These are phyloP conservation scores for Penicillium goetzii DNA, from an alignment of 495 filamentous ascomycete species.

Conservation along the genomic window DNA sequence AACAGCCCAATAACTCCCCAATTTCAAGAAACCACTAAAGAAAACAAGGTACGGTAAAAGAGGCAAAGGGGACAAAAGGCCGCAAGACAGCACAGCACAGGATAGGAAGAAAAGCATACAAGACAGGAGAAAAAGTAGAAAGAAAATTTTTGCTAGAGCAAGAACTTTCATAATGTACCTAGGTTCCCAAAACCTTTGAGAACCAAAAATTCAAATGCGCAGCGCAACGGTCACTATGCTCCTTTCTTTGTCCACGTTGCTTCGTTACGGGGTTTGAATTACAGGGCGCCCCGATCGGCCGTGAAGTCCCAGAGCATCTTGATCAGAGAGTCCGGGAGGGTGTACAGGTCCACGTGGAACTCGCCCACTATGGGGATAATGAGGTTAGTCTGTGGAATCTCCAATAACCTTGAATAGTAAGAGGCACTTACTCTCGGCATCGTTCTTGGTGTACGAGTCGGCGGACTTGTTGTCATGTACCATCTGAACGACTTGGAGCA, in stretches of 20 bases:
- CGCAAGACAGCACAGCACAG: background rate
- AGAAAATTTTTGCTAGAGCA: slow-evolving; percentile 6
- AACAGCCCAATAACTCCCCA: slow-evolving; percentile 31
- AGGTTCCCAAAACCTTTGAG: background rate
- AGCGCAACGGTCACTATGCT: background rate
- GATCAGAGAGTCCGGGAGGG: slow-evolving; percentile 74
- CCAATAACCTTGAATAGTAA: background rate
- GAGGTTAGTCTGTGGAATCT: background rate
- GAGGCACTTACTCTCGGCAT: slow-evolving; percentile 78
- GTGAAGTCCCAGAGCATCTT: slow-evolving; percentile 96
- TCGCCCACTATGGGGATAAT: slow-evolving; percentile 71
- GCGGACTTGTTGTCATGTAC: slow-evolving; percentile 93
- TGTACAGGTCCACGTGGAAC: slow-evolving; percentile 98
- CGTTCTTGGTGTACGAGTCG: slow-evolving; percentile 95
- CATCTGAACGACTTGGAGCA: slow-evolving; percentile 94
- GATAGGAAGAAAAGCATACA: slow-evolving; percentile 5
- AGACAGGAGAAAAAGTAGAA: background rate
- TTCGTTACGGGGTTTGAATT: slow-evolving; percentile 22
- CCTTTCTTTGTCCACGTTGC: background rate
- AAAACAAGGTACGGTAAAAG: slow-evolving; percentile 9
- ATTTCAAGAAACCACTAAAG: slow-evolving; percentile 11
- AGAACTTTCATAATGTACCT: slow-evolving; percentile 1
- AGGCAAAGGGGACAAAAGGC: slow-evolving; percentile 12
- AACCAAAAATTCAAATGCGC: slow-evolving; percentile 1
- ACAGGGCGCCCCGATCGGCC: slow-evolving; percentile 44